A percentile compares a stretch with the other conserved stretches of the same genome.
Evolutionary conservation across 495 filamentous ascomycete species (phyloP).

Genomic region (Stereocaulon alpinum): DNA sequence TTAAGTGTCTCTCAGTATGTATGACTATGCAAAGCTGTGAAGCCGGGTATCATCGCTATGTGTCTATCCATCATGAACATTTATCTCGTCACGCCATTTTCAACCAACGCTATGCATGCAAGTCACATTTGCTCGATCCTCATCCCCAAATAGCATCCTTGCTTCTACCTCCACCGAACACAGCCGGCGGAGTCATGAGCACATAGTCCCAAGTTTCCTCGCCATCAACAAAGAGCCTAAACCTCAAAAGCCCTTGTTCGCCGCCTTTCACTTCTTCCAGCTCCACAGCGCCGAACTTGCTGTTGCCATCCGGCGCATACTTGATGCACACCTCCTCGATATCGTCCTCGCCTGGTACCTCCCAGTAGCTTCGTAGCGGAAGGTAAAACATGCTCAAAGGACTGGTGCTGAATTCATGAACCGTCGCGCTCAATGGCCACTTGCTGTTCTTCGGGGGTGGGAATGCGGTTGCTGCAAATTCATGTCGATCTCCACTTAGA

Average conservation of each 20-base stretch:
- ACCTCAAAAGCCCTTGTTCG: constrained; percentile 53
- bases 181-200: constrained; percentile 39
- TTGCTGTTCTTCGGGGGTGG: constrained; percentile 50
- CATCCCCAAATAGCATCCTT: constrained; percentile 11
- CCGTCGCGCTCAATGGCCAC: constrained; percentile 49
- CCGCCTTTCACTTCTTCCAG: constrained; percentile 43
- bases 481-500: constrained; percentile 82
- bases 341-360: constrained; percentile 46
- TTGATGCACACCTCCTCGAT: constrained; percentile 70
- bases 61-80: background rate
- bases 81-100: background rate
- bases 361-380: constrained; percentile 66
- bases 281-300: constrained; percentile 83
- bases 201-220: constrained; percentile 56
- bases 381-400: constrained; percentile 90
- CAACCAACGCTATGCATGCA: background rate
- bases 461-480: constrained; percentile 88
- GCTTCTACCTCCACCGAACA: constrained; percentile 31
- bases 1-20: too few species aligned
- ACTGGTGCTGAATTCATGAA: constrained; percentile 81
- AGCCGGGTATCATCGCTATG: background rate
- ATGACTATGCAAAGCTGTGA: background rate
- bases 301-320: constrained; percentile 79
- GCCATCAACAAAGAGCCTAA: constrained; percentile 62
- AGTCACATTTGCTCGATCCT: background rate